phyloP scores from a whole-genome alignment of 495 filamentous ascomycete species.

The Aspergillus bertholletiae region DNA sequence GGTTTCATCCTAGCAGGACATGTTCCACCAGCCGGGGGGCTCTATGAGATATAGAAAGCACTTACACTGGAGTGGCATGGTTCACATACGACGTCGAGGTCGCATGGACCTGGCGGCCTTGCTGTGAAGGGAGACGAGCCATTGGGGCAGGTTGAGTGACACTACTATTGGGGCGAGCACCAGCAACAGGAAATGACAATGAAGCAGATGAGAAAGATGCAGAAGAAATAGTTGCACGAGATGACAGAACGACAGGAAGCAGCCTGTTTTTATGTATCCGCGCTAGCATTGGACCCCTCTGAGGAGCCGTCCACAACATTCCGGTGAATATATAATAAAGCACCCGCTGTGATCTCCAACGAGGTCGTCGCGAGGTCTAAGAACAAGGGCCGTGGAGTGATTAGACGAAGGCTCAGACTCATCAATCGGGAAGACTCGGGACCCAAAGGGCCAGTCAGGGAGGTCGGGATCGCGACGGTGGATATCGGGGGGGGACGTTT shows the following conservation, averaged over 20 bases:
- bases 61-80: constrained; percentile 36
- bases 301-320: constrained; percentile 36
- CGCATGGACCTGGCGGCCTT: constrained; percentile 39
- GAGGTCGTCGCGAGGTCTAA: constrained; percentile 26
- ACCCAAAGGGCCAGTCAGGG: constrained; percentile 26
- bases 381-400: constrained; percentile 25
- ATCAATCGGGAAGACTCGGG: constrained; percentile 45
- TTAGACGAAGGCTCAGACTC: constrained; percentile 22
- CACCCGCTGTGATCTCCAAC: constrained; percentile 21
- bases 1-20: not conserved
- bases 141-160: constrained; percentile 32
- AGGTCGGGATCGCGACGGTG: constrained; percentile 28
- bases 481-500: constrained; percentile 25
- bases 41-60: not conserved
- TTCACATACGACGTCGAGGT: constrained; percentile 36
- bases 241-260: constrained; percentile 17
- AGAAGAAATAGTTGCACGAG: constrained; percentile 20
- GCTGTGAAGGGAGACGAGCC: constrained; percentile 43
- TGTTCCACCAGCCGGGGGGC: not conserved
- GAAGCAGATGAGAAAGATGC: constrained; percentile 5
- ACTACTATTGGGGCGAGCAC: constrained; percentile 15
- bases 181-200: constrained; percentile 3
- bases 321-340: constrained; percentile 23
- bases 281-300: constrained; percentile 34
- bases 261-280: constrained; percentile 36